Percentiles rank a stretch among this genome's conserved stretches.
These are phyloP conservation scores for Cutaneotrichosporon sp. DNA, from an alignment of 1,284 basidiomycete genomes.

Conservation along the genomic window DNA sequence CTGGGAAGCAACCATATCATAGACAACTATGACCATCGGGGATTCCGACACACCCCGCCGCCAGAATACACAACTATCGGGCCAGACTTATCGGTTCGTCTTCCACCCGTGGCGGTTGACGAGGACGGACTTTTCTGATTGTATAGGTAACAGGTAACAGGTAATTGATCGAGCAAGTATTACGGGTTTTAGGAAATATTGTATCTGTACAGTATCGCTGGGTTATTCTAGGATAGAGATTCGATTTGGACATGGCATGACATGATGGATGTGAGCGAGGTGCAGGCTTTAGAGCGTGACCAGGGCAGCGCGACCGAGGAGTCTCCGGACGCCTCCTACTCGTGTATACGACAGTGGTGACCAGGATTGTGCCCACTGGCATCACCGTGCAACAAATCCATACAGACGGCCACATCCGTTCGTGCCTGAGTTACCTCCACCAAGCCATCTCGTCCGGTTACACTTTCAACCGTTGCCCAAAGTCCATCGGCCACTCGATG, in stretches of 20 bases:
- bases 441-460: not conserved
- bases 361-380: no score
- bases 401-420: no score
- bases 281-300: no score
- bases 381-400: no score
- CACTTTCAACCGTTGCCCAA: no score
- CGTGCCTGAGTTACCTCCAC: no score
- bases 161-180: not conserved
- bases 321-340: no score
- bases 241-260: no score
- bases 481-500: not conserved
- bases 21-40: not conserved
- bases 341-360: no score
- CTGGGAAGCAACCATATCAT: not conserved
- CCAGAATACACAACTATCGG: not conserved
- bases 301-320: no score
- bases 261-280: no score
- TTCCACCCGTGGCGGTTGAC: not conserved
- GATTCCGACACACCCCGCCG: not conserved
- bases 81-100: not conserved
- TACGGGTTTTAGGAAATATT: not conserved
- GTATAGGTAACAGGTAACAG: conserved; percentile 1
- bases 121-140: not conserved
- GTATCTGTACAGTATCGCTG: not conserved
- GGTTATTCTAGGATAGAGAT: not conserved